These are phyloP conservation scores for Baudoinia panamericana DNA, from an alignment of 495 filamentous ascomycete species.

Conservation along the genomic window DNA sequence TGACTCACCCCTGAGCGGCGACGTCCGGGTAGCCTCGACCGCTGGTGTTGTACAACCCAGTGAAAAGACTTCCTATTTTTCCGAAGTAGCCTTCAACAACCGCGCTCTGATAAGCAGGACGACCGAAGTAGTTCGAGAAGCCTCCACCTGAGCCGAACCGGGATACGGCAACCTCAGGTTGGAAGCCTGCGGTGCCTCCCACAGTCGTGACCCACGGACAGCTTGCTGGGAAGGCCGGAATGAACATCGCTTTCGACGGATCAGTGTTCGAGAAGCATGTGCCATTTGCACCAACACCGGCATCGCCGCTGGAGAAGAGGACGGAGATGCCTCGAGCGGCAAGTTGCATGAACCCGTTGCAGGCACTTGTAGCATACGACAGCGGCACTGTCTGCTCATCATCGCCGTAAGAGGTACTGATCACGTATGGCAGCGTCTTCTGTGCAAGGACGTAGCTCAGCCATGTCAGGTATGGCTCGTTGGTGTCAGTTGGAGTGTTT, in stretches of 20 bases:
- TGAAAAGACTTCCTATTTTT: slow-evolving; percentile 21
- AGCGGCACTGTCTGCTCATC: slow-evolving; percentile 28
- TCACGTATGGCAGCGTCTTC: slow-evolving; percentile 23
- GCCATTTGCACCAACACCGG: slow-evolving; percentile 24
- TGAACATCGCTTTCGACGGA: slow-evolving; percentile 23
- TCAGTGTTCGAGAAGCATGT: slow-evolving; percentile 27
- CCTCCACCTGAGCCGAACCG: slow-evolving; percentile 25
- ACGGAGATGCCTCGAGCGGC: slow-evolving; percentile 28
- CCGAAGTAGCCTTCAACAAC: slow-evolving; percentile 25
- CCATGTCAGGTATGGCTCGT: slow-evolving; percentile 30
- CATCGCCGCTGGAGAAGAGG: slow-evolving; percentile 28
- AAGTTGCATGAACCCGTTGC: slow-evolving; percentile 27
- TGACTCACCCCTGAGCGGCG: slow-evolving; percentile 24
- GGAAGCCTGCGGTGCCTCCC: slow-evolving; percentile 28
- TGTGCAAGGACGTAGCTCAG: slow-evolving; percentile 26
- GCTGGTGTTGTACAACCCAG: slow-evolving; percentile 28
- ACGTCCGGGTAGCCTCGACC: slow-evolving; percentile 31
- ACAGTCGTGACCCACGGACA: slow-evolving; percentile 31
- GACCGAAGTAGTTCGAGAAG: slow-evolving; percentile 30
- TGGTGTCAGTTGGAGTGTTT: slow-evolving; percentile 27
- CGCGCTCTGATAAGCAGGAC: slow-evolving; percentile 25
- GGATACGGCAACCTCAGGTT: slow-evolving; percentile 28
- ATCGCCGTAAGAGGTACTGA: slow-evolving; percentile 33
- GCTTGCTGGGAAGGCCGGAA: slow-evolving; percentile 26
- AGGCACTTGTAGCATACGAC: slow-evolving; percentile 26